These are phyloP conservation scores for Ascoidea asiatica DNA, from an alignment of 805 yeast genomes.

Conservation along the genomic window DNA sequence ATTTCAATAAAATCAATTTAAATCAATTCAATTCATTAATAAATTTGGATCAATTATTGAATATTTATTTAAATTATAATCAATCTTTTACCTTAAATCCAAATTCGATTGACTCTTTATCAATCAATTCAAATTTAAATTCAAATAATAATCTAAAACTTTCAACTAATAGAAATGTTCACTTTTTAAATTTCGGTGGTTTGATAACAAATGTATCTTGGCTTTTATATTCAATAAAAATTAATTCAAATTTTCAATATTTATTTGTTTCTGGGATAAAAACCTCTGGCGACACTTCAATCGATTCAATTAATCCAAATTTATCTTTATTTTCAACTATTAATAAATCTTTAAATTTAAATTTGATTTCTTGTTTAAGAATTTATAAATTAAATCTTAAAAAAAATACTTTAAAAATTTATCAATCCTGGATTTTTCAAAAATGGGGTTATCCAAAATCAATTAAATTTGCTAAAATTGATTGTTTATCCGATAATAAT, in stretches of 20 bases:
- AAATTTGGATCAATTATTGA: too few relatives aligned
- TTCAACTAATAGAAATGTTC: neutral
- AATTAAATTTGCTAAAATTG: slow-evolving; percentile 1
- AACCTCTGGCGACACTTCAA: neutral
- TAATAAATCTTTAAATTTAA: neutral
- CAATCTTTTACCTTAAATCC: too few relatives aligned
- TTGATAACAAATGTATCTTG: neutral
- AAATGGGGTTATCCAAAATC: neutral
- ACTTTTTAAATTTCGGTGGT: neutral
- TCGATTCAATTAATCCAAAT: neutral
- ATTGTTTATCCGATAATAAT: neutral
- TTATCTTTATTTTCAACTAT: slow-evolving; percentile 1
- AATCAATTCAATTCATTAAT: too few relatives aligned
- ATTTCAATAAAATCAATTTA: too few relatives aligned
- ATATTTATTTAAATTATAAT: too few relatives aligned
- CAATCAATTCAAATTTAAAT: neutral
- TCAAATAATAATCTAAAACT: neutral
- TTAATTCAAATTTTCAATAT: neutral
- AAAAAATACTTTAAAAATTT: neutral
- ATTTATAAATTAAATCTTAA: slow-evolving; percentile 1
- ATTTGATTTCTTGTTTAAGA: neutral
- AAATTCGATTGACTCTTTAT: neutral
- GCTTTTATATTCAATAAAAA: neutral
- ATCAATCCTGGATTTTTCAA: neutral
- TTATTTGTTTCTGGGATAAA: neutral